These are phyloP conservation scores for Globisporangium nunn DNA, from an alignment of 352 stramenopile species.

Conservation along the genomic window DNA sequence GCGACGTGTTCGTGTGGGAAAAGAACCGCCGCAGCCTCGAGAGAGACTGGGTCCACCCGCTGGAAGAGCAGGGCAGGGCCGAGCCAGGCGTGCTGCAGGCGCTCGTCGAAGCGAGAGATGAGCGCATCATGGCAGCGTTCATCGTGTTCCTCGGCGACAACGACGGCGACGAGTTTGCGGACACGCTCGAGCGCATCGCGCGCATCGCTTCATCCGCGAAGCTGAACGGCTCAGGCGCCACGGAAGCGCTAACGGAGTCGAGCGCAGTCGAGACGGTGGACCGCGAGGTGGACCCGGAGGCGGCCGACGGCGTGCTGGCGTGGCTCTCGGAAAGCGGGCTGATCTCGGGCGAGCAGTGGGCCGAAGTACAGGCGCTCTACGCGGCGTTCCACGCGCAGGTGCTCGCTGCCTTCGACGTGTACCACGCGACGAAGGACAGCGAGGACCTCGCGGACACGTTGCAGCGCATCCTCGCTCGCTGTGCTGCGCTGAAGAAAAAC, in stretches of 20 bases:
- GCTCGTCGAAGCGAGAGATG: conserved; percentile 41
- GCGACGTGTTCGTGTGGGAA: conserved; percentile 58
- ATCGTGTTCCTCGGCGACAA: conserved; percentile 58
- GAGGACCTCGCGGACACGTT: conserved; percentile 53
- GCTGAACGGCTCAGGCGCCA: not conserved
- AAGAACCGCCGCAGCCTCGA: conserved; percentile 42
- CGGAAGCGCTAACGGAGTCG: not conserved
- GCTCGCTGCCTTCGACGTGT: conserved; percentile 53
- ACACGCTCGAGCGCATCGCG: conserved; percentile 47
- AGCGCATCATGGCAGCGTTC: conserved; percentile 60
- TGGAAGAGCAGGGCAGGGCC: conserved; percentile 27
- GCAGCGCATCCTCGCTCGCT: conserved; percentile 25
- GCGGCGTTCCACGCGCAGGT: conserved; percentile 27
- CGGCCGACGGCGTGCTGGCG: conserved; percentile 19
- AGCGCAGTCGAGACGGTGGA: conserved; percentile 14
- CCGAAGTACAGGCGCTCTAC: conserved; percentile 23
- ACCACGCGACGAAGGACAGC: conserved; percentile 33
- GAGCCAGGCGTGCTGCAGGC: conserved; percentile 28
- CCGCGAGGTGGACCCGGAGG: conserved; percentile 9
- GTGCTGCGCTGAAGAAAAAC: not conserved
- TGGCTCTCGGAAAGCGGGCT: conserved; percentile 19
- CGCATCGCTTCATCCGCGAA: conserved; percentile 19
- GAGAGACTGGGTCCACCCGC: conserved; percentile 42
- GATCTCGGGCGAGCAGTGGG: conserved; percentile 20
- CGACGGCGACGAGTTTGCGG: conserved; percentile 55